Conservation (phyloP, 164 flowering plant species). For the Magnolia officinalis region DNA sequence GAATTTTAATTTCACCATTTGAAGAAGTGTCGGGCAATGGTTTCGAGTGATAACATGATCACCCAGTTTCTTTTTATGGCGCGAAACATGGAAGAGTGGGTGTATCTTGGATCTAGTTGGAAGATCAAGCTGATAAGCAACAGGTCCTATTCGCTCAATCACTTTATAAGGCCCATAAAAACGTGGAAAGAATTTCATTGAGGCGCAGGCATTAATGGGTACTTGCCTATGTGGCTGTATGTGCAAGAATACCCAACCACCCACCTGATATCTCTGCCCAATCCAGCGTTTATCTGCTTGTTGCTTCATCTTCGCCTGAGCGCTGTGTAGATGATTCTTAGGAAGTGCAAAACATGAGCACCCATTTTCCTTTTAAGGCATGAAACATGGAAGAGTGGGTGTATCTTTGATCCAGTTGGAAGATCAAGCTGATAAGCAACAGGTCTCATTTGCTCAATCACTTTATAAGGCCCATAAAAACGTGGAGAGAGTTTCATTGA, state of each 20-base stretch:
- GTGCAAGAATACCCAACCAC: slow-evolving; percentile 15
- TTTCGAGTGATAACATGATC: not conserved
- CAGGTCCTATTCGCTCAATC: not conserved
- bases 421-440: not conserved
- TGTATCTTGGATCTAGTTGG: not conserved
- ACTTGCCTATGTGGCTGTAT: slow-evolving; percentile 8
- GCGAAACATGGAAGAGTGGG: slow-evolving; percentile 12
- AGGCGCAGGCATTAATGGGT: not conserved
- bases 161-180: not conserved
- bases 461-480: slow-evolving; percentile 6
- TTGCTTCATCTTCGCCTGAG: slow-evolving; percentile 7
- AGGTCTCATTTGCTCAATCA: not conserved
- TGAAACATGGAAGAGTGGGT: slow-evolving; percentile 9
- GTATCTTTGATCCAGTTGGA: not conserved
- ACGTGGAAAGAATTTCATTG: not conserved
- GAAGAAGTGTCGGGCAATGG: not conserved
- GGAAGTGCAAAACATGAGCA: not conserved
- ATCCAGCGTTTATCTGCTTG: not conserved
- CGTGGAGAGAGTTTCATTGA: not conserved
- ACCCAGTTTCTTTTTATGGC: not conserved
- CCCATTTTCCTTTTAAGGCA: not conserved
- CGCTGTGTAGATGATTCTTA: not conserved
- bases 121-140: slow-evolving; percentile 3
- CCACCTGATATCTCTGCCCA: slow-evolving; percentile 5
- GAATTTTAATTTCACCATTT: not conserved